Conservation (phyloP, 306 rosid genomes). For the Glycine tomentella region DNA sequence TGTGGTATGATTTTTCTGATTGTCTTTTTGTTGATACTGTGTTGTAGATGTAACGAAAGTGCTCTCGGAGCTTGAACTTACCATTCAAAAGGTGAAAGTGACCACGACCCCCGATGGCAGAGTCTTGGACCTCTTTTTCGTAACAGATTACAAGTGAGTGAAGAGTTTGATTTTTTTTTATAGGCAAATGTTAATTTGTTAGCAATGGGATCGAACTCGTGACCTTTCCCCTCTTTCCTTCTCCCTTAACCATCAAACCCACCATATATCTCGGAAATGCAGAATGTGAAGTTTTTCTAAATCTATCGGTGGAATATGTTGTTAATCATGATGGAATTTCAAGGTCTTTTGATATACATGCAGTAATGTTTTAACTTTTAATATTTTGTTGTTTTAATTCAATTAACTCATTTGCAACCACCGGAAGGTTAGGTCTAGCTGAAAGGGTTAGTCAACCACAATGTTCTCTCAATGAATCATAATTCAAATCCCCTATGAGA, state of each 20-base stretch:
- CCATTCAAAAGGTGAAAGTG: conserved; percentile 77
- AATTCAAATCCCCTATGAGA: too few species aligned
- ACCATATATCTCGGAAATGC: background rate
- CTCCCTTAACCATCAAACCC: too few species aligned
- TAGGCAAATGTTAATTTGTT: too few species aligned
- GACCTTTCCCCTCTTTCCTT: too few species aligned
- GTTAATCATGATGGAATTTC: conserved; percentile 15
- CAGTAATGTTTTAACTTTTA: background rate
- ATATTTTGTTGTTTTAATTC: background rate
- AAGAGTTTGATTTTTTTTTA: too few species aligned
- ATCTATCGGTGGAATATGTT: conserved; percentile 9
- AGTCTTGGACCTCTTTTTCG: conserved; percentile 81
- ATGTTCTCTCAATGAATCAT: too few species aligned
- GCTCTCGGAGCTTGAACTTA: conserved; percentile 74
- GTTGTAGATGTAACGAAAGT: conserved; percentile 68
- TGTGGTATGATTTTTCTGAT: conserved; percentile 12
- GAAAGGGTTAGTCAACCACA: background rate
- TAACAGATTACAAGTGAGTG: conserved; percentile 77
- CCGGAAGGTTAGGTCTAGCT: too few species aligned
- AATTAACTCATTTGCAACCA: background rate
- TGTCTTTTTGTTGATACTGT: conserved; percentile 27
- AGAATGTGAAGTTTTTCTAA: background rate
- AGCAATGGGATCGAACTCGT: too few species aligned
- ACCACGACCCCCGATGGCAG: conserved; percentile 83
- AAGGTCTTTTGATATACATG: background rate